Evolutionary conservation across 2,329 filamentous ascomycete genomes (phyloP).

Genomic region (Salinomyces thailandicus): DNA sequence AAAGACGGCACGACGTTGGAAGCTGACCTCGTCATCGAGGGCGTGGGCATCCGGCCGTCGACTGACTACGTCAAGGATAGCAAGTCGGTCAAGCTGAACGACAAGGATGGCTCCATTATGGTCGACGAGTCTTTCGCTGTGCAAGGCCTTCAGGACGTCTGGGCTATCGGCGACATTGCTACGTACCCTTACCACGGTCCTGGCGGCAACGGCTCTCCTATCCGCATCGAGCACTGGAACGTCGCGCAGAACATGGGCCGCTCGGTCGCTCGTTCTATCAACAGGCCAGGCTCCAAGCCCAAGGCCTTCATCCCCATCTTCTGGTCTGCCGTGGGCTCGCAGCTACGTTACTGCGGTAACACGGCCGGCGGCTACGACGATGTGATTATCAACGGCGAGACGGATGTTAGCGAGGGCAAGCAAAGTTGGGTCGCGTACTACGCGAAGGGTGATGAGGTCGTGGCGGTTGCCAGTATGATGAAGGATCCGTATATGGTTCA

Average conservation of each 20-base stretch:
- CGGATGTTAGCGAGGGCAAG: constrained; percentile 47
- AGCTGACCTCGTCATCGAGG: constrained; percentile 83
- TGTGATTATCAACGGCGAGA: constrained; percentile 65
- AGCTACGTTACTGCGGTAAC: constrained; percentile 89
- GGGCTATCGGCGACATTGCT: constrained; percentile 89
- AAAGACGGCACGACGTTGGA: constrained; percentile 77
- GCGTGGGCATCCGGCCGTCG: constrained; percentile 76
- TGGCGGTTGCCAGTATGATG: constrained; percentile 84
- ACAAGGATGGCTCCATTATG: constrained; percentile 74
- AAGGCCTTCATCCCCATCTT: constrained; percentile 85
- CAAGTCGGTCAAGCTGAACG: constrained; percentile 57
- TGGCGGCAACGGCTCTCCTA: constrained; percentile 59
- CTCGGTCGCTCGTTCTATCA: constrained; percentile 66
- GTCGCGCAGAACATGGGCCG: constrained; percentile 91
- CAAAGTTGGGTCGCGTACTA: constrained; percentile 86
- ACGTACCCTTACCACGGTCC: constrained; percentile 91
- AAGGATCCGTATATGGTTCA: constrained; percentile 80
- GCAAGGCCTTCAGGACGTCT: constrained; percentile 67
- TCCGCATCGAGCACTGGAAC: constrained; percentile 96
- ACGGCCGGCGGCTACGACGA: constrained; percentile 77
- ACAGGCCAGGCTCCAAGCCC: constrained; percentile 48
- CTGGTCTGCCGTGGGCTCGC: constrained; percentile 85
- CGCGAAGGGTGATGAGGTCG: constrained; percentile 70
- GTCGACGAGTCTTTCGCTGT: constrained; percentile 75
- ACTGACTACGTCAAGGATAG: constrained; percentile 75